Base-by-base conservation (phyloP, 768 basidiomycete species). In the Phaffia australis region DNA sequence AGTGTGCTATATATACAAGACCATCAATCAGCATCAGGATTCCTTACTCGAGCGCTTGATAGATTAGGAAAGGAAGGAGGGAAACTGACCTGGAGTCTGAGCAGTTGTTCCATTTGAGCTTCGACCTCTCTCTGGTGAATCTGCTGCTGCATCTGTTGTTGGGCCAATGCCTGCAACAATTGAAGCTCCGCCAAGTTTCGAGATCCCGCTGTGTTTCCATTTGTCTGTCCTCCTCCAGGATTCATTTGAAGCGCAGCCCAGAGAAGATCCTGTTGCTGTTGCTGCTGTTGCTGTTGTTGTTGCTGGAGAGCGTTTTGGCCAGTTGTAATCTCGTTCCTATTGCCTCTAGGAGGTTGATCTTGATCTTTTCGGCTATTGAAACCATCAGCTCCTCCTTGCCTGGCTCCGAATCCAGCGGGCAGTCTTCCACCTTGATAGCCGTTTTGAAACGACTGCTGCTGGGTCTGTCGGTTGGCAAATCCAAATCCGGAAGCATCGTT, bases 91-190 rank as follows among this genome's bases (percentile, higher is more conserved):
- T 69, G 67, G 16, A 63, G 46, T 63, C 58, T 63, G 30, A 69
- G 27, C n/a, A 69, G 63, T 50, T 69, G 67, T 25, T 69, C 63
- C 47, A 64, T 47, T 50, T 69, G 67, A 19, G 62, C 62, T 56
- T 69, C 62, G 16, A 63, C 56, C 35, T 67, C 60, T 7, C 60
- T 23, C 60, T 67, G 65, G 54, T 66, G 65, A 52, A 60, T 60
- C 66, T 67, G 66, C 15, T 64, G 63, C 11, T 42, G 35, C 35
- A 42, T 42, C 11, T 42, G 35, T 42, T 42, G 35, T 42, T 42
- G 35, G 11, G 66, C 49, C 32, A 63, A 35, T 16, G 67, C 67
- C 63, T 69, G 67, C 8, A 69, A 49, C n/a, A 69, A 47, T 57
- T 69, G 67, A 15, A 69, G 48, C 56, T 69, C 67, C n/a, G 50